These are phyloP conservation scores for Ceratopteris richardii DNA, from an alignment of 75 land plant genomes.

Conservation along the genomic window DNA sequence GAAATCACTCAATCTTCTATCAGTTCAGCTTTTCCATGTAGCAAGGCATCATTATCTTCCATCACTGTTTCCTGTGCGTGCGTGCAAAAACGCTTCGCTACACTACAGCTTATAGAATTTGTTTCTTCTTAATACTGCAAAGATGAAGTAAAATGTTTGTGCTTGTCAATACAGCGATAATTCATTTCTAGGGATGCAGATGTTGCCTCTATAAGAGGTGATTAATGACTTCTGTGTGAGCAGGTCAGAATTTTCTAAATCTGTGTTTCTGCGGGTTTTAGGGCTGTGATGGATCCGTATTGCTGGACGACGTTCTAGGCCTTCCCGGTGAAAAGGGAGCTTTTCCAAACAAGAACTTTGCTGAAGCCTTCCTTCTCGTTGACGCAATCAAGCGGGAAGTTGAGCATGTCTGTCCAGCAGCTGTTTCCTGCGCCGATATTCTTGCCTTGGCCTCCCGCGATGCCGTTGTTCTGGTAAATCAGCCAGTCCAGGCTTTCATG, in stretches of 20 bases:
- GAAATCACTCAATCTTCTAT: background rate
- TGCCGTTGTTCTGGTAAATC: background rate
- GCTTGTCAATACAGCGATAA: no score
- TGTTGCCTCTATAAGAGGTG: background rate
- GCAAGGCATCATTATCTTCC: no score
- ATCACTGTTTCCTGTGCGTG: no score
- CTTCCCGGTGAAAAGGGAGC: slow-evolving; percentile 14
- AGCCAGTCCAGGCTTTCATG: background rate
- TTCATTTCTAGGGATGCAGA: no score
- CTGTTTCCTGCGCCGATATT: slow-evolving; percentile 22
- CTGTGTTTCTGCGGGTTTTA: background rate
- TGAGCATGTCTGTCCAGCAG: slow-evolving; percentile 6
- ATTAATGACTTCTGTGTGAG: background rate
- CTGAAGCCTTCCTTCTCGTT: slow-evolving; percentile 3
- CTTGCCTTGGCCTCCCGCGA: slow-evolving; percentile 11
- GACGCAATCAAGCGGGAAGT: slow-evolving; percentile 5
- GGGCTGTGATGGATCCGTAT: slow-evolving; percentile 19
- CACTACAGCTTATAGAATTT: no score
- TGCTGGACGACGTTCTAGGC: slow-evolving; percentile 7
- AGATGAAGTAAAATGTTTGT: no score
- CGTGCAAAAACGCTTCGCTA: no score
- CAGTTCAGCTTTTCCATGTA: no score
- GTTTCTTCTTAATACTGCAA: no score
- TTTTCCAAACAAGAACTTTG: background rate
- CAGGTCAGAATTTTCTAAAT: background rate